Evolutionary conservation across 495 filamentous ascomycete species (phyloP).

Genomic region (Lineolata rhizophorae): DNA sequence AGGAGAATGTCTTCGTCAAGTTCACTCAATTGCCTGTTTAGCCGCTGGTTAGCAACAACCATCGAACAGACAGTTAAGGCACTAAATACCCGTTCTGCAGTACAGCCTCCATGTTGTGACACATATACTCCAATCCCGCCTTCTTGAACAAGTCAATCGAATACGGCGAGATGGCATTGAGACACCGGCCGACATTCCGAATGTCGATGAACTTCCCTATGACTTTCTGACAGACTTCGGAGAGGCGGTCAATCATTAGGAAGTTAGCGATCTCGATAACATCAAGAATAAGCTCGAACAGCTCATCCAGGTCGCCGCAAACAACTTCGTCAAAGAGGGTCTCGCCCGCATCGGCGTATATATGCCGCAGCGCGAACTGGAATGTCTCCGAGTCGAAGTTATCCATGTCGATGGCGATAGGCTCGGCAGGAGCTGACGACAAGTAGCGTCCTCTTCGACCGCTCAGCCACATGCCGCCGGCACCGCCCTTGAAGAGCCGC

Average conservation of each 20-base stretch:
- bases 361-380: conserved; percentile 51
- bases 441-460: too few species aligned
- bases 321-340: conserved; percentile 64
- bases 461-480: conserved; percentile 59
- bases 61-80: too few species aligned
- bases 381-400: conserved; percentile 47
- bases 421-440: too few species aligned
- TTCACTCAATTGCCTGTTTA: conserved; percentile 43
- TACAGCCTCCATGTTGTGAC: conserved; percentile 70
- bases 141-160: conserved; percentile 73
- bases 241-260: conserved; percentile 79
- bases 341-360: conserved; percentile 67
- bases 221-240: conserved; percentile 70
- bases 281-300: conserved; percentile 75
- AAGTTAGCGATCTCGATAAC: conserved; percentile 82
- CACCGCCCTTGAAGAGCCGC: conserved; percentile 67
- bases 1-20: conserved; percentile 65
- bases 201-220: conserved; percentile 75
- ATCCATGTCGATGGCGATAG: too few species aligned
- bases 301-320: conserved; percentile 49
- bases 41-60: conserved; percentile 12
- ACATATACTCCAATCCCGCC: conserved; percentile 74
- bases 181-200: conserved; percentile 64
- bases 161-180: conserved; percentile 67
- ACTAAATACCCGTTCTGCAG: conserved; percentile 54